phyloP scores from a whole-genome alignment of 805 yeast species.

The Schwanniomyces yamadae region DNA sequence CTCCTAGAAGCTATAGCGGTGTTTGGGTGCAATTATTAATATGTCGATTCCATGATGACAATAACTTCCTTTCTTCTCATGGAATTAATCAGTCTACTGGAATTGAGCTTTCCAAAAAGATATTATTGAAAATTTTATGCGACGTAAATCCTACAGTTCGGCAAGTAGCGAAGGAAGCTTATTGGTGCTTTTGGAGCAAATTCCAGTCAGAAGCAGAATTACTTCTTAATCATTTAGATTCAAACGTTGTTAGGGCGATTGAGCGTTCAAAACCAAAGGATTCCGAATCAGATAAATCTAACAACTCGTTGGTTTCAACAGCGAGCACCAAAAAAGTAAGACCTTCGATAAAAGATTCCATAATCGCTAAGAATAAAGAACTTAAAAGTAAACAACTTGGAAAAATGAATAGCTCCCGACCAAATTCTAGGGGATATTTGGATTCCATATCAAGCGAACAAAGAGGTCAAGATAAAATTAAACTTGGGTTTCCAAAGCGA shows the following conservation, averaged over 20 bases:
- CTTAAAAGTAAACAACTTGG: conserved; percentile 25
- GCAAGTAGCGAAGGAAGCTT: conserved; percentile 68
- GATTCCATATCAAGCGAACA: background rate
- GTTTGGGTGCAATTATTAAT: conserved; percentile 67
- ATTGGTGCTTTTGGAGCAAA: conserved; percentile 61
- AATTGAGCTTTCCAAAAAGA: conserved; percentile 46
- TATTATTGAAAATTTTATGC: conserved; percentile 58
- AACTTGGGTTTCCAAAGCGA: background rate
- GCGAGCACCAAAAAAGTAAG: conserved; percentile 23
- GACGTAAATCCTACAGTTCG: conserved; percentile 84
- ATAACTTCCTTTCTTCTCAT: conserved; percentile 25
- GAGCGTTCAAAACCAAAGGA: conserved; percentile 55
- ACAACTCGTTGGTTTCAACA: background rate
- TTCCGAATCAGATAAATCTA: conserved; percentile 10
- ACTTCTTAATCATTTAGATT: conserved; percentile 40
- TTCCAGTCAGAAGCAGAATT: conserved; percentile 54
- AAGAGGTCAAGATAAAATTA: background rate
- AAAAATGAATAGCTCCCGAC: conserved; percentile 17
- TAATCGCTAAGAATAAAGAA: conserved; percentile 43
- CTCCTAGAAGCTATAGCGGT: conserved; percentile 68
- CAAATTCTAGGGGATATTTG: conserved; percentile 17
- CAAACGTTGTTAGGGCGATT: conserved; percentile 53
- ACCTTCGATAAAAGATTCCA: conserved; percentile 49
- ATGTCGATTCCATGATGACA: conserved; percentile 46
- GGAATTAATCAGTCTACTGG: conserved; percentile 17